phyloP scores from a whole-genome alignment of 2,329 filamentous ascomycete species.

The Phaeomoniella chlamydospora region DNA sequence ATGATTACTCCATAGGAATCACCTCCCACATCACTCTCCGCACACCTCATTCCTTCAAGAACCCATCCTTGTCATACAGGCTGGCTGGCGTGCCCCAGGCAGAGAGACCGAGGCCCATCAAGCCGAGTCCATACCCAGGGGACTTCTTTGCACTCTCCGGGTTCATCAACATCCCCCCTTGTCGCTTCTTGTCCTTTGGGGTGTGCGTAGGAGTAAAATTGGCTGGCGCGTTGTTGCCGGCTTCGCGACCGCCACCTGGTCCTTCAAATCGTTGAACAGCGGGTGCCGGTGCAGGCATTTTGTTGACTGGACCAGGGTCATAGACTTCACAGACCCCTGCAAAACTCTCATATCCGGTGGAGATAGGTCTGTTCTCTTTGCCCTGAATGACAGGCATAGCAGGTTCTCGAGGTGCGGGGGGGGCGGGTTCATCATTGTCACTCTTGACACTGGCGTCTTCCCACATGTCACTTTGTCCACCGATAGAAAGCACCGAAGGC shows the following conservation, averaged over 20 bases:
- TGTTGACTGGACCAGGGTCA: conserved; percentile 5
- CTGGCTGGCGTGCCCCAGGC: conserved; percentile 24
- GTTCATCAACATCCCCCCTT: conserved; percentile 12
- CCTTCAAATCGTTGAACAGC: background rate
- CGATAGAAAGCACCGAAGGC: conserved; percentile 5
- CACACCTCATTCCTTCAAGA: conserved; percentile 12
- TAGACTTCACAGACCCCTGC: conserved; percentile 1
- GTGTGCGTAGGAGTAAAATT: conserved; percentile 2
- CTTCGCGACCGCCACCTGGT: background rate
- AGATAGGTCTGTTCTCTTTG: conserved; percentile 2
- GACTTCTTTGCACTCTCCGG: conserved; percentile 7
- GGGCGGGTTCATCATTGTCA: conserved; percentile 5
- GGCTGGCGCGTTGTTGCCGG: conserved; percentile 2
- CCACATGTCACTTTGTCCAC: conserved; percentile 19
- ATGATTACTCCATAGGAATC: background rate
- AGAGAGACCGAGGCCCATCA: conserved; percentile 13
- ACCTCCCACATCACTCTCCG: background rate
- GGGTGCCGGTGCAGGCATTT: background rate
- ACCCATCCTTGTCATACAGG: conserved; percentile 29
- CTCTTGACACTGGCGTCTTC: conserved; percentile 17
- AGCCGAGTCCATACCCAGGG: conserved; percentile 12
- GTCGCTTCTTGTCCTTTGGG: conserved; percentile 4
- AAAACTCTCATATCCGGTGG: background rate
- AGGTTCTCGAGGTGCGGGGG: conserved; percentile 6
- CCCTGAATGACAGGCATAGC: conserved; percentile 7